Percentiles rank a stretch among this genome's conserved stretches.
Conservation (phyloP, 495 filamentous ascomycete species). For the Pseudomonodictys pantanalensis region DNA sequence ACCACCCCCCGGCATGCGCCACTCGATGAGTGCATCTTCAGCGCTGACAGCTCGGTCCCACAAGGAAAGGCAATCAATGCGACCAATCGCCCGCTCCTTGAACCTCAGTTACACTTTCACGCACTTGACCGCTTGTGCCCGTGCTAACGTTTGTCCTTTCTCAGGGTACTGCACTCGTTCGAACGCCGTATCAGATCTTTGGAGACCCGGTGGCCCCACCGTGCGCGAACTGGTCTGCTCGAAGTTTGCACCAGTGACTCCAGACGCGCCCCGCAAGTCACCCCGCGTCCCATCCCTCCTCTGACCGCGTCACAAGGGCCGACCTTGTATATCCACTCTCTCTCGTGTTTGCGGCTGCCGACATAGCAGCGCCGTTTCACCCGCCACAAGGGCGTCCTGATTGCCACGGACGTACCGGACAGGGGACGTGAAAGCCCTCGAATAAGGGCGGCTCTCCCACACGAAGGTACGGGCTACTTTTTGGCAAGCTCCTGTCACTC, state of each 20-base stretch:
- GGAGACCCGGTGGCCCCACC: slow-evolving; percentile 13
- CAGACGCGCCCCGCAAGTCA: not conserved
- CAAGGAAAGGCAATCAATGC: slow-evolving; percentile 26
- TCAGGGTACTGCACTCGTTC: slow-evolving; percentile 18
- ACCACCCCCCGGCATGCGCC: slow-evolving; percentile 13
- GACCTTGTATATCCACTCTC: slow-evolving; percentile 14
- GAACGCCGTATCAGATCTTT: slow-evolving; percentile 28
- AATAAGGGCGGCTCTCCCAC: slow-evolving; percentile 28
- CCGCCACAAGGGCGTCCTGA: not conserved
- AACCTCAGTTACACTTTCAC: slow-evolving; percentile 28
- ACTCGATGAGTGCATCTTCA: slow-evolving; percentile 24
- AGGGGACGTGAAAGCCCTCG: not conserved
- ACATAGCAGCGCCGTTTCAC: slow-evolving; percentile 19
- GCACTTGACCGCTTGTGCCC: slow-evolving; percentile 11
- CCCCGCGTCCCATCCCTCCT: not conserved
- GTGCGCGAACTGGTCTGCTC: slow-evolving; percentile 30
- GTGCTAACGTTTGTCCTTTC: slow-evolving; percentile 35
- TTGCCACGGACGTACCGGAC: slow-evolving; percentile 2
- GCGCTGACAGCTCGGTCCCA: slow-evolving; percentile 34
- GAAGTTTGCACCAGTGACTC: slow-evolving; percentile 26
- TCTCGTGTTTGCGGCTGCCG: slow-evolving; percentile 25
- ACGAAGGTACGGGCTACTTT: slow-evolving; percentile 25
- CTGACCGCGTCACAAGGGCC: slow-evolving; percentile 10
- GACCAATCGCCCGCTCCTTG: slow-evolving; percentile 29
- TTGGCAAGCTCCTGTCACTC: slow-evolving; percentile 7